Base-by-base conservation (phyloP, 345 rosid species). In the Brassica nigra region DNA sequence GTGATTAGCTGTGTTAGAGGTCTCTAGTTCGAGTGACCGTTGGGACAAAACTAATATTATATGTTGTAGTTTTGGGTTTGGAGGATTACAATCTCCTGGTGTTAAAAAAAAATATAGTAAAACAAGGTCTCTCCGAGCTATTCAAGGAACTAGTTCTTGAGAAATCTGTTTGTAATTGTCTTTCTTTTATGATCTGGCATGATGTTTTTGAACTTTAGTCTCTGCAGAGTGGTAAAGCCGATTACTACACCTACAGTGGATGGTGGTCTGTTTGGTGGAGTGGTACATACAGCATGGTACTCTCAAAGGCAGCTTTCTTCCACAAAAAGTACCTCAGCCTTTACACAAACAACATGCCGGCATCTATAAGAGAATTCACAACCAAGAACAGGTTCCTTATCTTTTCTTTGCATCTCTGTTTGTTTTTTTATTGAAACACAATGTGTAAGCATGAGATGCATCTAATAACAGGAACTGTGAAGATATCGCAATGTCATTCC, bases 211-310 rank as follows among this genome's bases (percentile, higher is more conserved):
- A 18, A 18, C 18, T 18, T 18, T 18, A 18, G 18, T 18, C 18
- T 18, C 18, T 84, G 85, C 92, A 95, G 97, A 85, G 82, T 61
- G 90, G 81, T n/a, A 83, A 85, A 67, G 76, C 15, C 4, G 79
- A 83, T 59, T 77, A 78, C 62, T 95, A 91, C 70, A 76, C 61
- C 39, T 92, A 95, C 84, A 87, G 89, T 39, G 99, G 99, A 68
- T 95, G 99, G 99, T 95, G 99, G 98, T 92, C 99, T 75, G 99
- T 95, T 68, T 95, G 99, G 99, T 95, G 99, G 98, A 90, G 94
- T 7, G 99, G 99, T 63, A 90, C 91, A 10, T 95, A 92, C 66
- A 95, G 92, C 78, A 90, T 95, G 95, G 88, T 95, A 44, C 99
- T 95, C 82, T 92, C 99, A 59, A 95, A 95, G 82, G 98, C 98